Conservation (phyloP, 1,284 basidiomycete genomes). For the Farysia itapuensis region DNA sequence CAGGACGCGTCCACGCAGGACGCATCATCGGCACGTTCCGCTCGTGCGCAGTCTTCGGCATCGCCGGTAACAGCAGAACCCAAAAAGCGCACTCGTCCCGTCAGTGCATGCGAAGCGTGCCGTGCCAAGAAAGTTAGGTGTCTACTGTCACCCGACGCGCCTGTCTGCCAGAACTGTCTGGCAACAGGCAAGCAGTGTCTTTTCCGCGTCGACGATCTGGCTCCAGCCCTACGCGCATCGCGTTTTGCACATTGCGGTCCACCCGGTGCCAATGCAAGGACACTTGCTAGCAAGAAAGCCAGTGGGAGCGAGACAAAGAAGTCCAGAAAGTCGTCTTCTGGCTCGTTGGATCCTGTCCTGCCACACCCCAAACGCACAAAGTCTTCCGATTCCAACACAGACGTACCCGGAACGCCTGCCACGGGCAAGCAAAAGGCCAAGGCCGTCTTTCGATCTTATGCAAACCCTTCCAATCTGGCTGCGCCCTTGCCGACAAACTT, state of each 20-base stretch:
- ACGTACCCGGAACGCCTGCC: not conserved
- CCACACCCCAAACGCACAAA: slow-evolving; percentile 24
- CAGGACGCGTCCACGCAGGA: slow-evolving; percentile 1
- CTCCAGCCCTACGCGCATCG: slow-evolving; percentile 42
- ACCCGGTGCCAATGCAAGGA: slow-evolving; percentile 30
- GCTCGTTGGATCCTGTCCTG: slow-evolving; percentile 1
- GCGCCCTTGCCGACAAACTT: slow-evolving; percentile 35
- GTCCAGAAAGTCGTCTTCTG: slow-evolving; percentile 16
- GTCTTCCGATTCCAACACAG: slow-evolving; percentile 6
- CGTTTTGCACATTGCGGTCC: slow-evolving; percentile 47
- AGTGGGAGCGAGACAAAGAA: slow-evolving; percentile 7
- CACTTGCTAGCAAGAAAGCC: slow-evolving; percentile 31
- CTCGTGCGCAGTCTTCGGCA: slow-evolving; percentile 3
- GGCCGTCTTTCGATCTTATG: slow-evolving; percentile 47
- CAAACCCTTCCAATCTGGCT: slow-evolving; percentile 46
- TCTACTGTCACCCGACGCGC: slow-evolving; percentile 40
- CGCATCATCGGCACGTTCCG: not conserved
- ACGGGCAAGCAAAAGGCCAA: slow-evolving; percentile 34
- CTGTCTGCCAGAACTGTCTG: slow-evolving; percentile 49
- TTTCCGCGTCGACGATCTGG: slow-evolving; percentile 51
- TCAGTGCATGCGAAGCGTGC: slow-evolving; percentile 51
- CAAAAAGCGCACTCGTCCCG: slow-evolving; percentile 50
- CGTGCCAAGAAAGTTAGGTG: slow-evolving; percentile 53
- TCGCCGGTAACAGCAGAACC: too few relatives aligned
- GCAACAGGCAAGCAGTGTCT: slow-evolving; percentile 47